Base-by-base conservation (phyloP, 2,329 filamentous ascomycete genomes). In the Epichloe sp. region DNA sequence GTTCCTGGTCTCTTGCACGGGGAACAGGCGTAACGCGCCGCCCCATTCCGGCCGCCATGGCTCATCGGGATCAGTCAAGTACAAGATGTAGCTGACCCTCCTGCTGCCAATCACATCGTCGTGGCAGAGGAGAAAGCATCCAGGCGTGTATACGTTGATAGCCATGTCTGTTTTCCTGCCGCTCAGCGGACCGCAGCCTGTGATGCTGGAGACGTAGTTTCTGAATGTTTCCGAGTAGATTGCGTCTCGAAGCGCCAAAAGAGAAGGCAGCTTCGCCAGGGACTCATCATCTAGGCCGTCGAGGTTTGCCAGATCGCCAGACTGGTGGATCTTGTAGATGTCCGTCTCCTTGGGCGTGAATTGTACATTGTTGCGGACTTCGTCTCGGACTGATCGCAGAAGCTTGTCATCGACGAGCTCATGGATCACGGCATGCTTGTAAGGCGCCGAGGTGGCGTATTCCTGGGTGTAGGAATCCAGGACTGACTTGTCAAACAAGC, bases 271-370 rank as follows among this genome's bases (percentile, higher is more conserved):
- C 64, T 88, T 89, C 55, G 85, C 78, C 50, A 97, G 78, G 6
- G 90, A 89, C 7, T 83, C 82, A 64, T 94, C 84, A 55, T 95
- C 88, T 43, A 98, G 79, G 23, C 93, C 93, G 68, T 96, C 91
- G 53, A 98, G 81, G 69, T 98, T 98, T 45, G 93, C 93, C 36
- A 98, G 78, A 66, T 98, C 93, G 57, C 93, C 93, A 4, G 91
- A 97, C 73, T 98, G 93, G 76, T 96, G 90, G 64, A 98, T 97
- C 71, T 94, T 95, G 79, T 98, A 98, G 61, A 98, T 98, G 67
- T 98, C 93, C 46, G 93, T 98, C 70, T 98, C 93, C 69, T 98
- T 98, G 60, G 90, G 90, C 12, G 93, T 96, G 72, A 98, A 98
- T 58, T 87, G 83, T 58, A 98, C 86, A 64, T 95, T 90, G 59